Base-by-base conservation (phyloP, 1,284 basidiomycete genomes). In the Exobasidium cylindrosporum region DNA sequence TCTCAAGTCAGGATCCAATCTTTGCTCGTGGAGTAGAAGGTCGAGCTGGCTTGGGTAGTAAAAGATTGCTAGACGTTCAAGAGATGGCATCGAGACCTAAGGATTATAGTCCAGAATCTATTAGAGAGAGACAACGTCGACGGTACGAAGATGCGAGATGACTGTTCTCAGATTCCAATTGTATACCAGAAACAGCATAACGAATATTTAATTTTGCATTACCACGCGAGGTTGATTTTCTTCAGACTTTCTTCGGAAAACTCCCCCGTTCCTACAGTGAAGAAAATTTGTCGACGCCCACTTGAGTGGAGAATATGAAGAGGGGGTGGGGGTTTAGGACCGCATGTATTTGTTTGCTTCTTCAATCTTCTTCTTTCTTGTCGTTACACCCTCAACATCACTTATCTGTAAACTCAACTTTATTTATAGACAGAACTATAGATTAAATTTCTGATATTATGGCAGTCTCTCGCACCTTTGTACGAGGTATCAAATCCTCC, bases 391-490 rank as follows among this genome's bases (percentile, higher is more conserved):
- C 23, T 45, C 43, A 4, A 45, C 17, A 14, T 17, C 17, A 4
- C 23, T 4, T 11, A 45, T 43, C 43, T 4, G 17, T 11, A n/a
- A n/a, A n/a, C n/a, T n/a, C n/a, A n/a, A n/a, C n/a, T n/a, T n/a
- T n/a, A n/a, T n/a, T n/a, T n/a, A n/a, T n/a, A n/a, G n/a, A n/a
- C n/a, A n/a, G n/a, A n/a, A n/a, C n/a, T n/a, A n/a, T n/a, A n/a
- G n/a, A n/a, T n/a, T n/a, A n/a, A n/a, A n/a, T n/a, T n/a, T n/a
- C n/a, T n/a, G 35, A 10, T 3, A 50, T 21, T 24, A 55, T 55
- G 53, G 53, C 53, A 4, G 53, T 55, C 3, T 55, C 53, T 35
- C 53, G 53, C 30, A 40, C 53, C 14, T 55, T 55, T 17, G 29
- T 55, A 17, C 53, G 53, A 21, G 53, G 53, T 29, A 50, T 50